Evolutionary conservation across 805 yeast species (phyloP), one percentile per base, ranked within the genome.

Genomic region (Zygosaccharomyces bisporus): DNA sequence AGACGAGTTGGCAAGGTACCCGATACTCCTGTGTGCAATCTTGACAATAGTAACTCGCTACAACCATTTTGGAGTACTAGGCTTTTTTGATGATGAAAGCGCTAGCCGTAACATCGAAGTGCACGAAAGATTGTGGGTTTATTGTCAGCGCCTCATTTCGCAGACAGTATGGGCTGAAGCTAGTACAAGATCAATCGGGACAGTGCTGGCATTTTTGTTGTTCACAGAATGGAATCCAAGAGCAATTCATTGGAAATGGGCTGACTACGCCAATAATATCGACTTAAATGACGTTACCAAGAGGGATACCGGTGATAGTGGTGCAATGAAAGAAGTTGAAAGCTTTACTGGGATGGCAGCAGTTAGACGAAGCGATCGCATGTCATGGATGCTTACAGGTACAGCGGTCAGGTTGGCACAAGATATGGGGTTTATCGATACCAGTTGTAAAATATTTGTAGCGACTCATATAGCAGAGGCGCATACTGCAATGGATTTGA

Each of bases 151-250:
- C 49, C 70, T 87, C 47, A 82, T 88, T 33, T 84, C 95, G 2
- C 86, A 83, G 63, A 82, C 95, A 0, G 89, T 87, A 4, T 89
- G 96, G 96, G 96, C 95, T 1, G 96, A 87, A 59, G 93, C 95
- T 0, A 81, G 86, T 46, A 85, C 93, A 5, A 69, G 96, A 50
- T 83, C 93, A 0, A 77, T 89, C 3, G 96, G 96, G 1, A 87
- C 96, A 0, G 81, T 89, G 4, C 73, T 85, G 48, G 90, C 96
- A 0, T 86, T 90, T 58, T 65, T 90, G 39, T 69, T 90, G 13
- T 83, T 87, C 54, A 86, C 96, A 0, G 97, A 91, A 63, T 90
- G 98, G 98, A 88, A 89, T 55, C 96, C 96, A 3, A 70, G 96
- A 43, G 95, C 96, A 3, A 88, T 89, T 48, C 96, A 89, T 63